Evolutionary conservation across 2,329 filamentous ascomycete genomes (phyloP).

Genomic region (Fusarium paranaense): DNA sequence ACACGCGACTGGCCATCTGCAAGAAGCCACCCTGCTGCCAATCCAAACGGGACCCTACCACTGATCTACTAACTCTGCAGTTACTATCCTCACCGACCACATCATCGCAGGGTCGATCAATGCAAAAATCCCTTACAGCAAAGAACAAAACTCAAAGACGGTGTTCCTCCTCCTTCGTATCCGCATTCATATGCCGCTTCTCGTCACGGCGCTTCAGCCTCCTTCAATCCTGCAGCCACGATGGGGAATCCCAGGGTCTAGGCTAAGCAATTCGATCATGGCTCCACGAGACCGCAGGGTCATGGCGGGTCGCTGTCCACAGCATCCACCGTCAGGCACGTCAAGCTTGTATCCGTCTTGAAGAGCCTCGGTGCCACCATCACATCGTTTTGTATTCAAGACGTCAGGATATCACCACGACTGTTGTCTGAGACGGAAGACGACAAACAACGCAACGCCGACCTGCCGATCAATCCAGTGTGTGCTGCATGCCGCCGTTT

Average conservation of each 20-base stretch:
- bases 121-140: conserved; percentile 1
- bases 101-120: not conserved
- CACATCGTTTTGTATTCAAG: not conserved
- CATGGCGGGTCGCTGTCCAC: conserved; percentile 5
- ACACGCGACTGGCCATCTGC: not conserved
- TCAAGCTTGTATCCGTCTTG: not conserved
- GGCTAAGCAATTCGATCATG: conserved; percentile 17
- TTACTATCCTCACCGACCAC: not conserved
- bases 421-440: not conserved
- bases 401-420: not conserved
- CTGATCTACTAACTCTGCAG: not conserved
- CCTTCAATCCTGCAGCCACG: conserved; percentile 13
- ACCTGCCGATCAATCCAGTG: conserved; percentile 8
- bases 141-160: not conserved
- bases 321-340: not conserved
- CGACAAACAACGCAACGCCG: not conserved
- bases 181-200: not conserved
- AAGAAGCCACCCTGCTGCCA: conserved; percentile 7
- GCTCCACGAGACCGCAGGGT: conserved; percentile 22
- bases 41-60: not conserved
- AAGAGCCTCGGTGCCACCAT: conserved; percentile 2
- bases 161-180: not conserved
- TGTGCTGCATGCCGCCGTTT: conserved; percentile 6
- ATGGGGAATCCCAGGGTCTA: conserved; percentile 29
- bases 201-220: conserved; percentile 20